Evolutionary conservation across 2,329 filamentous ascomycete genomes (phyloP), one percentile per base, ranked within the genome.

Genomic region (Balansia obtecta): DNA sequence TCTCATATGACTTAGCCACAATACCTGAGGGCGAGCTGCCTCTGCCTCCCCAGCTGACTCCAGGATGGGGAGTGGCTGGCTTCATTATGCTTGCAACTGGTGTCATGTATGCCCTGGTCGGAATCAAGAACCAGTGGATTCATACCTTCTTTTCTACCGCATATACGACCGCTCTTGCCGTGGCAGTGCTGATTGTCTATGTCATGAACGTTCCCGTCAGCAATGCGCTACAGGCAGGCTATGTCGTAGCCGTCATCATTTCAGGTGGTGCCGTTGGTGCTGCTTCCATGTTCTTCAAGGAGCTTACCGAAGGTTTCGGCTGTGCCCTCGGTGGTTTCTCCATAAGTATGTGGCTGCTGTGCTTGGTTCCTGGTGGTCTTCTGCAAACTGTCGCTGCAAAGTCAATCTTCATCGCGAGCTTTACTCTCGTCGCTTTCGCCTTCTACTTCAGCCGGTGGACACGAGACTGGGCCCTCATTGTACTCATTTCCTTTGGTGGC

Each of bases 321-420:
- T 95, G 88, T 61, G 71, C 91, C n/a, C 72, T 95, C 0, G 89
- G 88, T 27, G 89, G 89, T 0, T 95, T 93, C 64, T 88, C 83
- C 55, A 63, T 93, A 8, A 82, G 83, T 62, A 95, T 95, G 89
- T 97, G 91, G 91, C 73, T 97, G 48, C 73, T 96, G 44, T 83
- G 83, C 22, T 68, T 96, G 42, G 83, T 81, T 50, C 74, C 82
- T 0, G 90, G 88, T 7, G 89, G 90, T 1, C 71, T 95, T 34
- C 72, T 96, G 40, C 71, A 72, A 4, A 73, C 75, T 2, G 74
- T 74, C 1, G 71, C 73, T 15, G 74, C 81, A 4, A 89, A 83
- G 62, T 77, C 80, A 10, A 82, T 86, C 20, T 85, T 97, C 57
- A 91, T 96, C 55, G 75, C 79, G 5, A 78, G 74, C 30, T 83